These are phyloP conservation scores for Penicillium sp. DNA, from an alignment of 2,329 filamentous ascomycete genomes.

Conservation along the genomic window DNA sequence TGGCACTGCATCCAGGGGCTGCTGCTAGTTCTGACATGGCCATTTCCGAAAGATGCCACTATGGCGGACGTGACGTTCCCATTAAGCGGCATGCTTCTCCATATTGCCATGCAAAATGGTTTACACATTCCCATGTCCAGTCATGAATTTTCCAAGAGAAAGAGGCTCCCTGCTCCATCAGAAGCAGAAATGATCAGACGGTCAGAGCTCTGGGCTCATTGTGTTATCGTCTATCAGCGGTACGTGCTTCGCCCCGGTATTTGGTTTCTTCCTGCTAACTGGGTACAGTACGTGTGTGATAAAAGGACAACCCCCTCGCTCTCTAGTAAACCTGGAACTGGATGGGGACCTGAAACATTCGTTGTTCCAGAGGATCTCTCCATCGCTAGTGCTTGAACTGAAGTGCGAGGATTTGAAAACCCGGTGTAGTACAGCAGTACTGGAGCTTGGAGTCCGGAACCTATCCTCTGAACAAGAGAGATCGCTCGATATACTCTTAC, in stretches of 20 bases:
- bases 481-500: too few relatives aligned
- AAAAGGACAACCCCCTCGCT: constrained; percentile 35
- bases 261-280: too few relatives aligned
- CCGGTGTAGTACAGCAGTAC: too few relatives aligned
- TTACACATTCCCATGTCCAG: constrained; percentile 37
- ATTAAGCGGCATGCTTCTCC: constrained; percentile 31
- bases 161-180: constrained; percentile 24
- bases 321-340: too few relatives aligned
- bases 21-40: constrained; percentile 35
- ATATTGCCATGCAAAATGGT: constrained; percentile 38
- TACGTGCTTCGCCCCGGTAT: too few relatives aligned
- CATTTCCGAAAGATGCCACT: constrained; percentile 32
- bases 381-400: constrained; percentile 5
- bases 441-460: too few relatives aligned
- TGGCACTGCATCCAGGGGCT: constrained; percentile 33
- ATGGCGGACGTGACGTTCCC: constrained; percentile 33
- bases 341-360: too few relatives aligned
- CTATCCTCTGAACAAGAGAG: too few relatives aligned
- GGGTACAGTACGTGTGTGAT: too few relatives aligned
- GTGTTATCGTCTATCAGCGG: constrained; percentile 35
- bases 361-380: too few relatives aligned
- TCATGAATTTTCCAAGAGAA: constrained; percentile 36
- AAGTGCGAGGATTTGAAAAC: too few relatives aligned
- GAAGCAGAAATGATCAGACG: constrained; percentile 31
- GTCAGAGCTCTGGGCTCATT: constrained; percentile 36